Conservation (phyloP, 2,329 filamentous ascomycete species). For the Biscogniauxia marginata region DNA sequence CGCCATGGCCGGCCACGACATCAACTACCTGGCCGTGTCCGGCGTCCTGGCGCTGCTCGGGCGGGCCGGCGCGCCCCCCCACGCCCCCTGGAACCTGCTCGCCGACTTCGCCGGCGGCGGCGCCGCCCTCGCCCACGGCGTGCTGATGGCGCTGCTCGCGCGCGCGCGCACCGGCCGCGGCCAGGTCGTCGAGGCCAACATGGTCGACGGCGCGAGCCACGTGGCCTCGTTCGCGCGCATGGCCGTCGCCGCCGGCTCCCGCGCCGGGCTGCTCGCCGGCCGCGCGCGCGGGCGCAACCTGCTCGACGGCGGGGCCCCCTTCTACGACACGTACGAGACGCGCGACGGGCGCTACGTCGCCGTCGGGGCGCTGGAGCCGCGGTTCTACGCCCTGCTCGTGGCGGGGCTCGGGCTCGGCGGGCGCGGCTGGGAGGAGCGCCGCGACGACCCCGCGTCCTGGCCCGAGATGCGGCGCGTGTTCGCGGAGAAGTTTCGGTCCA, state of each 20-base stretch:
- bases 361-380: slow-evolving; percentile 86
- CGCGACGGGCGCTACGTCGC: slow-evolving; percentile 77
- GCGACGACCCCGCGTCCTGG: slow-evolving; percentile 66
- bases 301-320: slow-evolving; percentile 83
- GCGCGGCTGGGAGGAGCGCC: slow-evolving; percentile 48
- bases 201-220: slow-evolving; percentile 88
- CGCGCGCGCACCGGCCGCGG: slow-evolving; percentile 65
- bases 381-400: slow-evolving; percentile 73
- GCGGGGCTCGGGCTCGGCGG: slow-evolving; percentile 61
- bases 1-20: slow-evolving; percentile 90
- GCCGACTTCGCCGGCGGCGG: slow-evolving; percentile 92
- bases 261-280: slow-evolving; percentile 47
- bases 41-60: slow-evolving; percentile 79
- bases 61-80: slow-evolving; percentile 64
- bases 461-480: slow-evolving; percentile 62
- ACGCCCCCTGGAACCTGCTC: slow-evolving; percentile 78
- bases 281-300: slow-evolving; percentile 69
- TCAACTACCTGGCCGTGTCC: slow-evolving; percentile 91
- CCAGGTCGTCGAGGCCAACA: slow-evolving; percentile 92
- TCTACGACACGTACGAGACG: slow-evolving; percentile 87
- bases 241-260: slow-evolving; percentile 55
- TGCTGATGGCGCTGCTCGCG: slow-evolving; percentile 75
- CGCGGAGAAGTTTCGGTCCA: slow-evolving; percentile 61
- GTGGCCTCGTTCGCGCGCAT: slow-evolving; percentile 76
- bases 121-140: slow-evolving; percentile 75